These are phyloP conservation scores for Gleditsia sinensis DNA, from an alignment of 306 rosid genomes.

Conservation along the genomic window DNA sequence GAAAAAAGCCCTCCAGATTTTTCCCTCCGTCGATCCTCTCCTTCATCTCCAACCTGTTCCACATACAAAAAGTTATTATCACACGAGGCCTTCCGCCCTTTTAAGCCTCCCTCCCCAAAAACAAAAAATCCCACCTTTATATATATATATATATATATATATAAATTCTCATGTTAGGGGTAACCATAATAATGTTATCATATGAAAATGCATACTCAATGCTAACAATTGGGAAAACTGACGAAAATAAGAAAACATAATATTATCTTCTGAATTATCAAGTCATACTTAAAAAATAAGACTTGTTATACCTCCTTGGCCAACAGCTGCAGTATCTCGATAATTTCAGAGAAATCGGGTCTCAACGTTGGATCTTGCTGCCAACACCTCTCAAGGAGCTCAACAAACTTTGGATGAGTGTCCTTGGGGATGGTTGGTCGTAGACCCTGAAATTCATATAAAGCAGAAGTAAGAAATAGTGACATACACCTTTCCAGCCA, in stretches of 20 bases:
- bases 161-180: neutral
- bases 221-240: neutral
- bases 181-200: neutral
- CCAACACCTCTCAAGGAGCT: conserved; percentile 90
- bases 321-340: conserved; percentile 61
- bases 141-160: too few species aligned
- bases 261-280: neutral
- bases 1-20: conserved; percentile 72
- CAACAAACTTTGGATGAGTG: conserved; percentile 79
- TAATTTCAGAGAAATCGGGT: conserved; percentile 84
- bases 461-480: conserved; percentile 3
- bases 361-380: conserved; percentile 80
- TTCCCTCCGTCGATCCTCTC: conserved; percentile 66
- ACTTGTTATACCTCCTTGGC: conserved; percentile 62
- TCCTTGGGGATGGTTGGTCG: conserved; percentile 88
- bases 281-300: neutral
- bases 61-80: neutral
- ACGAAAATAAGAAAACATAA: neutral
- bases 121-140: too few species aligned
- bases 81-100: neutral
- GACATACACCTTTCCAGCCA: conserved; percentile 16
- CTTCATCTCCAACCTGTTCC: conserved; percentile 70
- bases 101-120: neutral
- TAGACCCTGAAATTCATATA: conserved; percentile 61
- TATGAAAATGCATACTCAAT: neutral